A percentile compares a stretch with the other conserved stretches of the same genome.
phyloP scores from a whole-genome alignment of 2,329 filamentous ascomycete genomes.

The Fusarium mexicanum region DNA sequence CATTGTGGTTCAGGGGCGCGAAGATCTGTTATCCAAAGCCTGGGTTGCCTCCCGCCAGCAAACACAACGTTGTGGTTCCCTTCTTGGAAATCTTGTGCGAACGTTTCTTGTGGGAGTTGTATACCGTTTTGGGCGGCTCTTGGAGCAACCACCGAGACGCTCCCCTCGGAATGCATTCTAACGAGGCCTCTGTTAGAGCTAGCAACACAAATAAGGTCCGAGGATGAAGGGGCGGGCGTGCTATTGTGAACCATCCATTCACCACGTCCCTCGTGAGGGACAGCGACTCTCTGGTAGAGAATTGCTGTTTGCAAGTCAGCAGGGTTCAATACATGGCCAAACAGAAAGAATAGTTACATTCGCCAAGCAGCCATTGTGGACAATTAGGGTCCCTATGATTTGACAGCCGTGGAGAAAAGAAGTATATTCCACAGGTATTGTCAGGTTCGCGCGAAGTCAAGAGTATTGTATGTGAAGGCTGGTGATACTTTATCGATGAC shows the following conservation, averaged over 20 bases:
- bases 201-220: constrained; percentile 56
- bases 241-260: constrained; percentile 53
- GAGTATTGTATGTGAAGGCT: constrained; percentile 53
- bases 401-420: constrained; percentile 51
- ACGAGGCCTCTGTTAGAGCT: constrained; percentile 61
- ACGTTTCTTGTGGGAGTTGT: constrained; percentile 51
- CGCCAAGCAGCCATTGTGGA: constrained; percentile 53
- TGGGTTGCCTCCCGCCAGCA: constrained; percentile 61
- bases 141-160: constrained; percentile 49
- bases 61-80: constrained; percentile 57
- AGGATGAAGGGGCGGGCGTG: constrained; percentile 53
- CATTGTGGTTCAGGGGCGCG: constrained; percentile 49
- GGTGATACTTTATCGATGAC: constrained; percentile 60
- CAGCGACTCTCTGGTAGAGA: constrained; percentile 46
- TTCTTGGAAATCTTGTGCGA: constrained; percentile 59
- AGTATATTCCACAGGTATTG: constrained; percentile 47
- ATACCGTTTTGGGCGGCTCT: constrained; percentile 25
- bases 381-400: constrained; percentile 37
- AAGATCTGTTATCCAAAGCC: constrained; percentile 58
- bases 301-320: constrained; percentile 39
- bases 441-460: constrained; percentile 52
- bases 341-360: constrained; percentile 41
- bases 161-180: constrained; percentile 46
- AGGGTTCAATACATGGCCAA: not conserved
- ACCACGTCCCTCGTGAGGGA: constrained; percentile 39